Evolutionary conservation across 2,329 filamentous ascomycete genomes (phyloP), one percentile per base, ranked within the genome.

Genomic region (Graphiopsis chlorocephala): DNA sequence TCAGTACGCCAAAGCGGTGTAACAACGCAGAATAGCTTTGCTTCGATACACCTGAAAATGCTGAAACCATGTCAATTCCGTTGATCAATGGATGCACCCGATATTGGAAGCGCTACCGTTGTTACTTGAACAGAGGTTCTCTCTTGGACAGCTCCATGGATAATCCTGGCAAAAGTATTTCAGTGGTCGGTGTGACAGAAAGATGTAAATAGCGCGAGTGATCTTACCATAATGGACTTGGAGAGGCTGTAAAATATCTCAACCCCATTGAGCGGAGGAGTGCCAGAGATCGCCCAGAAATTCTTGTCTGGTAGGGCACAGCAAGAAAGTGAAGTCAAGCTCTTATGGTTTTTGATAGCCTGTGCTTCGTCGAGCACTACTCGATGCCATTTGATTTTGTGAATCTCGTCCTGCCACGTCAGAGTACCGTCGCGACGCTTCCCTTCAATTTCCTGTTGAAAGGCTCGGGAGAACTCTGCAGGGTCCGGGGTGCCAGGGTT

Each of bases 281-380:
- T 94, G 57, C 91, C 91, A 0, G 90, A 92, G 25, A 94, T 78
- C 0, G 89, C 86, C 93, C 93, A 97, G 70, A 90, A 85, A 12
- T 90, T 92, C 60, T 87, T 83, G 1, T 92, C 90, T 50, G 85
- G 79, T 4, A 96, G 77, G 45, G 83, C 82, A 65, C 83, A 88
- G 1, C 88, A 89, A 3, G 92, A 90, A 62, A 88, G 77, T 0
- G 91, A 86, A 50, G 85, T 86, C 73, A 92, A 91, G 0, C 91
- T 90, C 61, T 84, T 85, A 4, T 88, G 86, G 66, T 96, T 59
- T 14, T 93, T 86, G 66, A 96, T 93, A 0, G 81, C 88, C 72
- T 97, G 93, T 0, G 90, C 92, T 79, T 96, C 92, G 68, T 96
- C 92, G 4, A 96, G 82, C 10, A 96, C 89, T 7, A 96, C 81